Evolutionary conservation across 2,329 filamentous ascomycete genomes (phyloP), one percentile per base, ranked within the genome.

Genomic region (Alternaria ethzedia): DNA sequence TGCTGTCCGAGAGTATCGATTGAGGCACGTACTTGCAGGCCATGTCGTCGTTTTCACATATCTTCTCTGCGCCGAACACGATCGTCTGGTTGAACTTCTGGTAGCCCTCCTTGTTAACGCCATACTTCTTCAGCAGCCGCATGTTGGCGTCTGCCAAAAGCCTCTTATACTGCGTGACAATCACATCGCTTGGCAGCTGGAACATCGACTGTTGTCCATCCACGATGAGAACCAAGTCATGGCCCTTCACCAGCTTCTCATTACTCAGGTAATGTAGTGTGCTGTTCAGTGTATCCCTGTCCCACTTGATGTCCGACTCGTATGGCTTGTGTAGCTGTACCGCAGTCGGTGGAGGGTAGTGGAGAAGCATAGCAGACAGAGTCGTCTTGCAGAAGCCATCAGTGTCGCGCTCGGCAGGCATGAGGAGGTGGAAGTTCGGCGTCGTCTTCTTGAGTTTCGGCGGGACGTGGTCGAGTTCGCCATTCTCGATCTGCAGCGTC

Each of bases 191-290:
- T 0, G 89, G 88, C 3, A 91, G 80, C 74, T 92, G 90, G 63
- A 91, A 87, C 80, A 88, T 88, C 2, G 88, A 83, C 62, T 91
- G 88, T 73, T 87, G 85, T 2, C 86, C 88, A 73, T 91, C 89
- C 6, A 89, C 83, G 50, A 91, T 82, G 61, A 91, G 78, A 8
- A 90, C 84, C 26, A 92, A 77, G 73, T 92, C 90, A 20, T 87
- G 82, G 60, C 89, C 83, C 23, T 82, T 79, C 17, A 86, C 81
- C n/a, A 82, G 73, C 36, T 82, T 82, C 28, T 78, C 80, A 52
- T 82, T 80, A 12, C 81, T 79, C 26, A 89, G 76, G 60, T 85
- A 87, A 9, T 82, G 76, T 59, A 83, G 75, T 28, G 85, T 81
- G 4, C 80, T 81, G 8, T 78, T 76, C 15, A 87, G 75, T 58